Base-by-base conservation (phyloP, 1,284 basidiomycete species). In the Mycosarcoma maydis region DNA sequence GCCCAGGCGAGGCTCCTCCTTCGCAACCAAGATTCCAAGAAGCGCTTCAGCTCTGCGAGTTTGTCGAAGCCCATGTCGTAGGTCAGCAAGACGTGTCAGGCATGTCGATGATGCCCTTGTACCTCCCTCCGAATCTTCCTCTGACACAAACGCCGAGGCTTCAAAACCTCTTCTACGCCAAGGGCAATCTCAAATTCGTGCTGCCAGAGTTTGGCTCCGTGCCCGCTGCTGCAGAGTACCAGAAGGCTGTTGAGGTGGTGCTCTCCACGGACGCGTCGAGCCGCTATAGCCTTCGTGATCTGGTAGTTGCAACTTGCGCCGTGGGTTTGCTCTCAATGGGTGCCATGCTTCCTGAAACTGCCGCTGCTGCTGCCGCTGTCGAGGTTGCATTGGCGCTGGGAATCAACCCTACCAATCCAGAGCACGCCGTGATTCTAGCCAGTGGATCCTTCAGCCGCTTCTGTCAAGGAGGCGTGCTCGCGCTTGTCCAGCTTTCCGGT, bases 131-230 rank as follows among this genome's bases (percentile, higher is more conserved):
- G 26, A 60, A 48, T 17, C 68, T 85, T 14, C 82, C 83, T 0
- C 49, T 73, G 36, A 73, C 75, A 16, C 83, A 85, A 45, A 68
- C 82, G 3, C 82, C 84, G 43, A 82, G 84, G 1, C 66, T 85
- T 2, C 84, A 85, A 59, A 84, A 84, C 58, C 62, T 85, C n/a
- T 82, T 85, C 43, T 84, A 84, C 65, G 84, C 84, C 26, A 82
- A 82, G 57, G 85, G 83, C 13, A 85, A 84, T 53, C 71, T 85
- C 19, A 82, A 82, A 34, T 78, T 80, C 30, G 80, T 82, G 7
- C 19, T 78, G 32, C 66, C 65, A 3, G 62, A 73, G 8, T 38
- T 73, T 6, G 72, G 73, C 16, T 29, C 69, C 3, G 75, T 72
- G 14, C 58, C 73, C 16, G 67, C 77, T 56, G 54, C 61, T 60